Base-by-base conservation (phyloP, 164 flowering plant genomes). In the Nymphaea colorata region DNA sequence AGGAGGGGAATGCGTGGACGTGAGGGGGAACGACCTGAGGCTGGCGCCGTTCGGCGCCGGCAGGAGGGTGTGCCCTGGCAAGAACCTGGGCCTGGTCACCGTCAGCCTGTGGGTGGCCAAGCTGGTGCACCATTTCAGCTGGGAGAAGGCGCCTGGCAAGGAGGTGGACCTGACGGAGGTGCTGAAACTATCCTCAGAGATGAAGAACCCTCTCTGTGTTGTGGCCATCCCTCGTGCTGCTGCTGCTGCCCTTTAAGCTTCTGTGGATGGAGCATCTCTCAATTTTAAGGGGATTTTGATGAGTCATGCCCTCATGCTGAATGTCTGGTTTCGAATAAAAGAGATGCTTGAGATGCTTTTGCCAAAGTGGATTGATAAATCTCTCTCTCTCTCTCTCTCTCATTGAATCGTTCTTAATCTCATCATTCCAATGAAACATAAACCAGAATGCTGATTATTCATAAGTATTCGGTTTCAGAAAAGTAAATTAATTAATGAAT, bases 31-130 rank as follows among this genome's bases (percentile, higher is more conserved):
- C 2, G 86, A 85, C 61, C 66, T 82, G 41, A 71, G 89, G 73
- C 80, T 85, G 3, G 89, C 89, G 0, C 89, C 89, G 0, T 85
- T 85, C 61, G 89, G 89, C 18, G 85, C 86, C 0, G 89, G 89
- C 6, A 76, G 89, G 2, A 45, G 89, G 74, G 87, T 78, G 1
- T 85, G 89, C 65, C 89, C 89, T 0, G 89, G 87, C 0, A 83
- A 76, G 73, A 77, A 74, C 68, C 72, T 85, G 4, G 89, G 84
- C 5, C 70, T 85, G 6, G 83, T 63, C 10, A 83, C 82, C 0
- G 89, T 83, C 43, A 69, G 53, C 41, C 82, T 81, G 0, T 85
- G 89, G 89, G 82, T 85, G 71, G 87, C 86, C 2, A 68, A 76
- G 72, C 44, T 85, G 80, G 77, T 82, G 57, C 77, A 67, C 36